Percentiles rank a stretch among this genome's conserved stretches.
phyloP scores from a whole-genome alignment of 495 filamentous ascomycete genomes.

The Aspergillus coremiiformis region DNA sequence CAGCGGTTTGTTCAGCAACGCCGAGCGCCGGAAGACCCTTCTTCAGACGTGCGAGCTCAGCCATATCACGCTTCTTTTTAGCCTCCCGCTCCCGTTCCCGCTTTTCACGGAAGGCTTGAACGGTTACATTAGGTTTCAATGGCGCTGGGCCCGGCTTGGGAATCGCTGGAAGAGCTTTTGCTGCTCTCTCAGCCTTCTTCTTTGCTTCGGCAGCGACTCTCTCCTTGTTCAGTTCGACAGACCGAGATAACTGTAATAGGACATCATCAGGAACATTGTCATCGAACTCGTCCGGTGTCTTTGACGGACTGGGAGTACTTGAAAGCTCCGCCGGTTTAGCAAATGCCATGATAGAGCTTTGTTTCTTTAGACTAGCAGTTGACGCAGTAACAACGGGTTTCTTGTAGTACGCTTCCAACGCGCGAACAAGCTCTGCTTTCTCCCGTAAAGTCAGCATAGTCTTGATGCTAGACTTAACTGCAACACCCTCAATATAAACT shows the following conservation, averaged over 20 bases:
- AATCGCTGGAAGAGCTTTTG: conserved; percentile 30
- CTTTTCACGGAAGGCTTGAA: conserved; percentile 55
- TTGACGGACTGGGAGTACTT: conserved; percentile 25
- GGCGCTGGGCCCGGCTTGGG: conserved; percentile 29
- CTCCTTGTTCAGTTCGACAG: conserved; percentile 44
- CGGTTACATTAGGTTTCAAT: conserved; percentile 30
- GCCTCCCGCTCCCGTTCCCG: conserved; percentile 66
- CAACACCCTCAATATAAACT: conserved; percentile 53
- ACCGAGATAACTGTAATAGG: conserved; percentile 38
- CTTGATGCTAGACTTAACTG: conserved; percentile 49
- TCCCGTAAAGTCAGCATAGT: conserved; percentile 71
- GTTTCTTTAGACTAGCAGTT: conserved; percentile 48
- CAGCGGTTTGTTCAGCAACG: conserved; percentile 50
- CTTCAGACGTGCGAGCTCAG: conserved; percentile 58
- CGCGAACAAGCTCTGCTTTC: conserved; percentile 72
- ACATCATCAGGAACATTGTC: conserved; percentile 37
- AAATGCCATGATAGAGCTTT: conserved; percentile 62
- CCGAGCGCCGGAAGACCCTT: conserved; percentile 44
- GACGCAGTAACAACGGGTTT: conserved; percentile 42
- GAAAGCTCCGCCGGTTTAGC: conserved; percentile 36
- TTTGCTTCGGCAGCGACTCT: conserved; percentile 30
- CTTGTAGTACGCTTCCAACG: conserved; percentile 69
- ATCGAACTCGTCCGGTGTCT: conserved; percentile 39
- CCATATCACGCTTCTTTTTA: conserved; percentile 62
- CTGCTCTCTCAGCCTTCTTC: conserved; percentile 27